Evolutionary conservation across 2,329 filamentous ascomycete species (phyloP), one percentile per base, ranked within the genome.

Genomic region (Fusarium nematophilum): DNA sequence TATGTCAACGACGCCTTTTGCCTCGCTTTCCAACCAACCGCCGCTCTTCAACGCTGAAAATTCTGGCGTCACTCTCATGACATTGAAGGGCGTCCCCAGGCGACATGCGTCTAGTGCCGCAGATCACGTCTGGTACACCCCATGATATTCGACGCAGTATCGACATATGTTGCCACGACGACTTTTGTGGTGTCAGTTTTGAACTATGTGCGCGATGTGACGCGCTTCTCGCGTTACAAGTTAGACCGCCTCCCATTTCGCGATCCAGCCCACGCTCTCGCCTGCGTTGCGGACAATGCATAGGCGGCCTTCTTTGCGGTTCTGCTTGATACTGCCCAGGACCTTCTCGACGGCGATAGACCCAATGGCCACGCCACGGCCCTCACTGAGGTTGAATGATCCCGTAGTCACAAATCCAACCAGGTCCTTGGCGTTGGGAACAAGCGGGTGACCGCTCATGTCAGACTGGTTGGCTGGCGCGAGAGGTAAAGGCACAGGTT

Each of bases 391-490:
- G 68, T 90, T 93, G 72, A 90, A 97, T 44, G 91, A 89, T 0
- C 94, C 95, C 1, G 90, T 90, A 3, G 93, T 97, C 18, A 97
- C 88, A 72, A 96, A 99, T 0, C 95, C 95, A 44, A 98, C 85
- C 10, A 98, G 80, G 72, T 97, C 91, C 17, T 84, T 81, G 59
- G 87, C 87, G 9, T 82, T 81, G 0, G 94, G 94, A n/a, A 93
- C 86, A 0, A 87, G 70, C 1, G 89, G 89, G 64, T 91, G 86
- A 0, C 79, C 79, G 18, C 75, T 71, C 75, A 82, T 72, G 59
- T 76, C 73, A 44, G 65, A 70, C 50, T 71, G 72, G 57, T 74
- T 79, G 10, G 70, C 67, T 4, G 70, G 65, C 13, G 77, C 77
- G 14, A 75, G 74, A 3, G 73, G 70, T 15, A 72, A 68, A 8